Base-by-base conservation (phyloP, 2,329 filamentous ascomycete species). In the Venturia asperata region DNA sequence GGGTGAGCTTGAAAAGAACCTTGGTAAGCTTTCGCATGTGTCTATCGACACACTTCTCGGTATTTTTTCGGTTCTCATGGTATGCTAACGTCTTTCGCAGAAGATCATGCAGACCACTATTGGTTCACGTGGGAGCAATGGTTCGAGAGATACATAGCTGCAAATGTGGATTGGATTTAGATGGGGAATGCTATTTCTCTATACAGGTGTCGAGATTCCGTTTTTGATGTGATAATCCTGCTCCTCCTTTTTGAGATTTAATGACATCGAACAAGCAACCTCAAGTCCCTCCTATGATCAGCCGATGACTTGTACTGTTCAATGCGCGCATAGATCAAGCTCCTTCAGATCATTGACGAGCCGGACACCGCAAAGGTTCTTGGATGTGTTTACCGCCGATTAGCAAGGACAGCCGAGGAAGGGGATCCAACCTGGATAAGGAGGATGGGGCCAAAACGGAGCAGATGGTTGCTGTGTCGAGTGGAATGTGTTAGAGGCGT, bases 281-380 rank as follows among this genome's bases (percentile, higher is more conserved):
- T 6, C 30, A 34, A 34, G 30, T 34, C 30, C 30, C 6, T n/a
- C n/a, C n/a, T n/a, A n/a, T n/a, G n/a, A n/a, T n/a, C n/a, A n/a
- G n/a, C n/a, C n/a, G n/a, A n/a, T n/a, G n/a, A n/a, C n/a, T n/a
- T n/a, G n/a, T n/a, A n/a, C n/a, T n/a, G n/a, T n/a, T n/a, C n/a
- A n/a, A n/a, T n/a, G n/a, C n/a, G n/a, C n/a, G n/a, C n/a, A n/a
- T n/a, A n/a, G n/a, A n/a, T n/a, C n/a, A n/a, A n/a, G n/a, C n/a
- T n/a, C n/a, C n/a, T n/a, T n/a, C n/a, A n/a, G n/a, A n/a, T n/a
- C n/a, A n/a, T n/a, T n/a, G n/a, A n/a, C n/a, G n/a, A n/a, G n/a
- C n/a, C n/a, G 83, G 68, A 87, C 88, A 62, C 86, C 86, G 41
- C 85, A 87, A 70, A 83, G 83, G 70, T 45, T 62, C 3, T 43